Conservation (phyloP, 805 yeast genomes). For the Myxozyma neotropica region DNA sequence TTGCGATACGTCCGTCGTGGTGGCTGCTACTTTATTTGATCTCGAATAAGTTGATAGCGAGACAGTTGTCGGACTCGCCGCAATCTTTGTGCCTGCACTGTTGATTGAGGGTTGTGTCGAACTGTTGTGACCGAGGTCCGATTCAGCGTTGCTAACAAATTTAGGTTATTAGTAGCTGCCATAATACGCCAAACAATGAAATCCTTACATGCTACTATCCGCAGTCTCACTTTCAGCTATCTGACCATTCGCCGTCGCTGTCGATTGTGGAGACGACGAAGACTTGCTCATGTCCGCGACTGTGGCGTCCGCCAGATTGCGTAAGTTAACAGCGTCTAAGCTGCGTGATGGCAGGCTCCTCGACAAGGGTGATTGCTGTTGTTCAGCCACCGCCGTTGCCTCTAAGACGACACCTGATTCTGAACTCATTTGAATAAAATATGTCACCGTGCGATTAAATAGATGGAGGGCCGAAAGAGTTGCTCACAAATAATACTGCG, state of each 20-base stretch:
- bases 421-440: background rate
- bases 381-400: background rate
- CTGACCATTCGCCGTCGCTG: background rate
- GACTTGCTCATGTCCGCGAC: conserved; percentile 6
- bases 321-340: conserved; percentile 22
- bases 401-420: background rate
- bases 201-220: background rate
- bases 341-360: background rate
- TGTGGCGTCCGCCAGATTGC: conserved; percentile 25
- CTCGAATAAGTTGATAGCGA: background rate
- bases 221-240: background rate
- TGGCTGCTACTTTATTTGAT: background rate
- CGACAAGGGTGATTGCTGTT: background rate
- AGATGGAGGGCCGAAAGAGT: no score
- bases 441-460: no score
- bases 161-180: background rate
- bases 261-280: background rate
- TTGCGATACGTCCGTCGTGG: background rate
- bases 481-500: background rate
- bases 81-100: background rate
- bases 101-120: background rate
- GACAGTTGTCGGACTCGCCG: background rate
- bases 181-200: background rate
- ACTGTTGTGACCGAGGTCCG: no score
- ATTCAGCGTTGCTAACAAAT: background rate